phyloP scores from a whole-genome alignment of 306 rosid genomes.

The Hippophae rhamnoides region DNA sequence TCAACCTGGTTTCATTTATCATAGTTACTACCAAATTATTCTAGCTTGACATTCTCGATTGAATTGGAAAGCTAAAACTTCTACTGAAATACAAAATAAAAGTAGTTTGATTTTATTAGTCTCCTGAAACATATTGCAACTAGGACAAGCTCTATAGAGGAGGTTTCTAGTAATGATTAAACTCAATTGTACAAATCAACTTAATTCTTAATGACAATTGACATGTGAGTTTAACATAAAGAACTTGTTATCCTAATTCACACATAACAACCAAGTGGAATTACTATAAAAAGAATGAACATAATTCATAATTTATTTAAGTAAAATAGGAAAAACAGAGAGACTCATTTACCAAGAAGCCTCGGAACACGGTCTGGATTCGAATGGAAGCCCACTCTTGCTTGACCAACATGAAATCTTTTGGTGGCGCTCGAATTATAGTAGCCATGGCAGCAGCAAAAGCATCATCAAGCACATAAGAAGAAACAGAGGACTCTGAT shows the following conservation, averaged over 20 bases:
- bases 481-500: conserved; percentile 25
- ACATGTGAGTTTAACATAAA: not conserved
- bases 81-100: no score
- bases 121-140: not conserved
- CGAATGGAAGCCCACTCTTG: conserved; percentile 77
- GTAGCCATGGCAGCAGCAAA: conserved; percentile 66
- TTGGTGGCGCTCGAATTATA: conserved; percentile 60
- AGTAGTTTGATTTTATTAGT: no score
- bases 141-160: not conserved
- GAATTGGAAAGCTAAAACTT: no score
- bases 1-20: no score
- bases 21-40: no score
- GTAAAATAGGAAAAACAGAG: conserved; percentile 5
- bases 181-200: not conserved
- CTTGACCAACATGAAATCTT: conserved; percentile 49
- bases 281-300: not conserved
- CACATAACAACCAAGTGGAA: not conserved
- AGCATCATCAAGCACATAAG: conserved; percentile 29
- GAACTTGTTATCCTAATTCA: not conserved
- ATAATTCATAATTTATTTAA: not conserved
- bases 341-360: conserved; percentile 46
- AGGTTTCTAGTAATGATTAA: not conserved
- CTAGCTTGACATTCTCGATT: no score
- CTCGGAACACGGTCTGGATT: conserved; percentile 66
- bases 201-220: no score